These are phyloP conservation scores for Trichocladium antarcticum DNA, from an alignment of 495 filamentous ascomycete genomes.

Conservation along the genomic window DNA sequence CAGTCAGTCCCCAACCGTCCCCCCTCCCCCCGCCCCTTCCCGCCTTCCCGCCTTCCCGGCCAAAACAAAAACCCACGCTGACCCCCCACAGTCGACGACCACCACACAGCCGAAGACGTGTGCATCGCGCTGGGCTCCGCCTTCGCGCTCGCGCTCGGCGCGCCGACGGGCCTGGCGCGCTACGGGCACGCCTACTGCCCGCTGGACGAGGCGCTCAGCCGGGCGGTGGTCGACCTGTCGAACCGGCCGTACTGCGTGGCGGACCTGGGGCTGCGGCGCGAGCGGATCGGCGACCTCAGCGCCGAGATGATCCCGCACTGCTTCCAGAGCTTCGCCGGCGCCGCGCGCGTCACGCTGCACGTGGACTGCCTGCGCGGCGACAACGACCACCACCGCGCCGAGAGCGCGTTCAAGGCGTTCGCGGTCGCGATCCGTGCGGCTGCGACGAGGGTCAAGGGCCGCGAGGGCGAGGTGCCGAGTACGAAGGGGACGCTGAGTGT, in stretches of 20 bases:
- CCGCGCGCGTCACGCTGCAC: slow-evolving; percentile 82
- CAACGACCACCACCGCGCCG: slow-evolving; percentile 93
- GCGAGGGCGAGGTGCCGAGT: slow-evolving; percentile 83
- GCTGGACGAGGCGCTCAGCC: slow-evolving; percentile 87
- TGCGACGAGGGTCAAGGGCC: slow-evolving; percentile 58
- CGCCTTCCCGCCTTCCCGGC: neutral
- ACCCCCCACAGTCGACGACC: slow-evolving; percentile 69
- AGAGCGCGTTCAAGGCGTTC: slow-evolving; percentile 95
- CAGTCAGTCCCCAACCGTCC: slow-evolving; percentile 45
- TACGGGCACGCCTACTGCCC: slow-evolving; percentile 88
- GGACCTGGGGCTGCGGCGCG: slow-evolving; percentile 66
- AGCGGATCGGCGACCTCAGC: slow-evolving; percentile 88
- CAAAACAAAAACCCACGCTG: neutral
- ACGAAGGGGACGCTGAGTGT: slow-evolving; percentile 74
- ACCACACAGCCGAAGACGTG: slow-evolving; percentile 94
- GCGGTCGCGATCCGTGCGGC: slow-evolving; percentile 74
- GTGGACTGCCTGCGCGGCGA: slow-evolving; percentile 77
- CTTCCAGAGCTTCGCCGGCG: slow-evolving; percentile 83
- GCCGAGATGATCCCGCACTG: slow-evolving; percentile 97
- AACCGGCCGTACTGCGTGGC: slow-evolving; percentile 79
- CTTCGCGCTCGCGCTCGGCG: slow-evolving; percentile 65
- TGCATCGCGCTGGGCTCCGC: slow-evolving; percentile 82
- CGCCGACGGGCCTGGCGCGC: slow-evolving; percentile 66
- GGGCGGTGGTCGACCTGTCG: slow-evolving; percentile 89
- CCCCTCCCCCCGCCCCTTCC: neutral